A percentile compares a stretch with the other conserved stretches of the same genome.
These are phyloP conservation scores for Cicer pinnatifidum DNA, from an alignment of 306 rosid genomes.

Conservation along the genomic window DNA sequence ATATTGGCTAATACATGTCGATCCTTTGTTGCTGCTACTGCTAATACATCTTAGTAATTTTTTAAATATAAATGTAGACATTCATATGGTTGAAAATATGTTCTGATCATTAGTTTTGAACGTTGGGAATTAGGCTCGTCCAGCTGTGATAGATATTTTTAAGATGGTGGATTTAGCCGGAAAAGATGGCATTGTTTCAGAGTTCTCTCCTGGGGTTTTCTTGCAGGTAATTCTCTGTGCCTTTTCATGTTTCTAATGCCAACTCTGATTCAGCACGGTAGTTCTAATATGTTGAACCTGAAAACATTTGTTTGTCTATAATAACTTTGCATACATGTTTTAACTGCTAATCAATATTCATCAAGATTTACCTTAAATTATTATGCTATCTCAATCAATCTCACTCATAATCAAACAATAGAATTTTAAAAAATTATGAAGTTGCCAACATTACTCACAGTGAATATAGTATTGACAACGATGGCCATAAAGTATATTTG, in stretches of 20 bases:
- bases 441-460: slow-evolving; percentile 4
- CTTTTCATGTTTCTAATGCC: slow-evolving; percentile 25
- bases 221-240: slow-evolving; percentile 66
- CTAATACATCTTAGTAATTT: slow-evolving; percentile 26
- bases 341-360: slow-evolving; percentile 33
- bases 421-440: not conserved
- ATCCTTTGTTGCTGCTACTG: slow-evolving; percentile 22
- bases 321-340: slow-evolving; percentile 22
- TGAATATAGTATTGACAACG: not conserved
- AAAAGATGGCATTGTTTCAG: slow-evolving; percentile 86
- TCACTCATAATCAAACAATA: not conserved
- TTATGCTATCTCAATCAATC: slow-evolving; percentile 4
- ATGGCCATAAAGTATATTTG: not conserved
- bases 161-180: slow-evolving; percentile 78
- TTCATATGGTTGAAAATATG: slow-evolving; percentile 28
- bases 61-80: slow-evolving; percentile 23
- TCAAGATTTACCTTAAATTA: slow-evolving; percentile 2
- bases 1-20: slow-evolving; percentile 15
- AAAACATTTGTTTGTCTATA: slow-evolving; percentile 29
- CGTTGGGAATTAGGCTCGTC: slow-evolving; percentile 75
- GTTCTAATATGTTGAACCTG: slow-evolving; percentile 35
- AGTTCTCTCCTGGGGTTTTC: slow-evolving; percentile 87
- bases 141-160: slow-evolving; percentile 74
- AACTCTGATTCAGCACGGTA: slow-evolving; percentile 27
- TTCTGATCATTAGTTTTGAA: slow-evolving; percentile 42